A percentile compares a stretch with the other conserved stretches of the same genome.
phyloP scores from a whole-genome alignment of 164 flowering plant species.

The Tetracentron sinense region DNA sequence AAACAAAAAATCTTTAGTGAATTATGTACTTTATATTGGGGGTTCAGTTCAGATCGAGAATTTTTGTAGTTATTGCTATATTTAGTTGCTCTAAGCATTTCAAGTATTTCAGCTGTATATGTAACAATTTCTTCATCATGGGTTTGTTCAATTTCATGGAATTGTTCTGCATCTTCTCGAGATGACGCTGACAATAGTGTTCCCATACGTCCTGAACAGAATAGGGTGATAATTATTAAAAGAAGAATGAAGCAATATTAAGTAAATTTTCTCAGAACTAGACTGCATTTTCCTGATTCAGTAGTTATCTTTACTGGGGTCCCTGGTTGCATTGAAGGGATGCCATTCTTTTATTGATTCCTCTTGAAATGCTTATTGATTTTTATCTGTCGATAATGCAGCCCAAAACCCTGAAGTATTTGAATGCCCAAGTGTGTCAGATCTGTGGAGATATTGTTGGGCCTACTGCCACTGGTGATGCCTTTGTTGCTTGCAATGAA shows the following conservation, averaged over 20 bases:
- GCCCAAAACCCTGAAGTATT: conserved; percentile 69
- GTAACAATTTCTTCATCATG: too few species aligned
- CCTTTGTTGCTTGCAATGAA: conserved; percentile 97
- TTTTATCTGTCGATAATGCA: conserved; percentile 38
- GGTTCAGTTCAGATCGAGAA: background rate
- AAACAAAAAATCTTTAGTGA: too few species aligned
- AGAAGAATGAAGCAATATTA: too few species aligned
- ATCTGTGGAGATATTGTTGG: conserved; percentile 95
- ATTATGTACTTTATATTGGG: too few species aligned
- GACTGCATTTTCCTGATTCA: background rate
- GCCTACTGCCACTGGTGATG: conserved; percentile 59
- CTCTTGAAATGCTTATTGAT: background rate
- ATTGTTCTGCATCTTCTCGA: too few species aligned
- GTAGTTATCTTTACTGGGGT: background rate
- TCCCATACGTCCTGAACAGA: background rate
- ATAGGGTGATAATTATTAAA: background rate
- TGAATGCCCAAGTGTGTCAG: conserved; percentile 87
- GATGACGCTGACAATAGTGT: background rate
- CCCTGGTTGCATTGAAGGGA: background rate
- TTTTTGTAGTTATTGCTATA: background rate
- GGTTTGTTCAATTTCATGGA: too few species aligned
- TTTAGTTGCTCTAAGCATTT: background rate
- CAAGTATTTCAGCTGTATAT: too few species aligned
- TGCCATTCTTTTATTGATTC: background rate
- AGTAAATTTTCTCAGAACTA: background rate